A percentile compares a stretch with the other conserved stretches of the same genome.
phyloP scores from a whole-genome alignment of 345 rosid species.

The Anastatica hierochuntica region DNA sequence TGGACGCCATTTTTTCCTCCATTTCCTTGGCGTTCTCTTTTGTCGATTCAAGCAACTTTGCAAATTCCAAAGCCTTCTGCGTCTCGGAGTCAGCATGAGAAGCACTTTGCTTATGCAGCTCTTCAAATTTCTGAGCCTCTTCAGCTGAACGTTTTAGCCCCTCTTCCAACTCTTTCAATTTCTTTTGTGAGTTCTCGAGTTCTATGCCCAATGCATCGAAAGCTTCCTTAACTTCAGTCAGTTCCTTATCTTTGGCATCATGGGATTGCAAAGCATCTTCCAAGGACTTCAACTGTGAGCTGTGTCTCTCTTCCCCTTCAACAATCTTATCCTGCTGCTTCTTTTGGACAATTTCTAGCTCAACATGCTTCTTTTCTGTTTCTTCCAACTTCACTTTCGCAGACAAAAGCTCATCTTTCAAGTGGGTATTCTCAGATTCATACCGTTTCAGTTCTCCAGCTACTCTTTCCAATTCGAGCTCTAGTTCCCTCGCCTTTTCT shows the following conservation, averaged over 20 bases:
- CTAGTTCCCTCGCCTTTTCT: slow-evolving; percentile 71
- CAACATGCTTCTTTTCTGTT: slow-evolving; percentile 46
- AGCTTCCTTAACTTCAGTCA: slow-evolving; percentile 64
- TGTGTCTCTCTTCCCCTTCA: slow-evolving; percentile 60
- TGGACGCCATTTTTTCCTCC: slow-evolving; percentile 51
- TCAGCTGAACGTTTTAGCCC: slow-evolving; percentile 45
- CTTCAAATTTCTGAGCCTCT: slow-evolving; percentile 72
- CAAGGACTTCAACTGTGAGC: slow-evolving; percentile 44
- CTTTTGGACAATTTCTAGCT: slow-evolving; percentile 53
- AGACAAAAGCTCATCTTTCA: slow-evolving; percentile 46
- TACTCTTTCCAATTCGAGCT: slow-evolving; percentile 66
- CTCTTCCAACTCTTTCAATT: slow-evolving; percentile 51
- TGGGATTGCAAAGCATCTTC: slow-evolving; percentile 58
- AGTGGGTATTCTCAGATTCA: slow-evolving; percentile 54
- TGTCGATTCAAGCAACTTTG: slow-evolving; percentile 54
- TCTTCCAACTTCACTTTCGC: slow-evolving; percentile 50
- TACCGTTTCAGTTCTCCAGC: slow-evolving; percentile 49
- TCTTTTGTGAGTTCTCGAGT: slow-evolving; percentile 54
- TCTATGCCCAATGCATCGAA: slow-evolving; percentile 56
- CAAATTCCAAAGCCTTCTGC: slow-evolving; percentile 67
- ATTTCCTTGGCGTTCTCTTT: slow-evolving; percentile 43
- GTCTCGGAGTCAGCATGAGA: slow-evolving; percentile 70
- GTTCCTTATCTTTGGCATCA: slow-evolving; percentile 65
- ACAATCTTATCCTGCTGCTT: slow-evolving; percentile 53
- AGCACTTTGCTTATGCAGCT: slow-evolving; percentile 65